Conservation (phyloP, 148 eudicot genomes). For the Mesembryanthemum crystallinum region DNA sequence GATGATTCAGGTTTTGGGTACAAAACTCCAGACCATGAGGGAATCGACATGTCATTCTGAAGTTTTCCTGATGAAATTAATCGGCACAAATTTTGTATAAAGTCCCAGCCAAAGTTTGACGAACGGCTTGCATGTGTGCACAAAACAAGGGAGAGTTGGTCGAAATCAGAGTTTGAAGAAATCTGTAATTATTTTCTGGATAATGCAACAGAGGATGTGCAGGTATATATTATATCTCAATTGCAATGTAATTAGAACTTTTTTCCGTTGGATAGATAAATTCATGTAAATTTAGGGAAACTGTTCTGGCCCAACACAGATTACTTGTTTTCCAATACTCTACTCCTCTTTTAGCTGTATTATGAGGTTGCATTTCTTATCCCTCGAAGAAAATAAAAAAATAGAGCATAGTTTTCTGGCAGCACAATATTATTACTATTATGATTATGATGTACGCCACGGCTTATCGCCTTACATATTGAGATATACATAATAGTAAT, state of each 20-base stretch:
- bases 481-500: not conserved
- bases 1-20: slow-evolving; percentile 76
- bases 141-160: slow-evolving; percentile 5
- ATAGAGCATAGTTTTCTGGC: not conserved
- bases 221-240: slow-evolving; percentile 23
- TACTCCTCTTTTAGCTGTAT: too few relatives aligned
- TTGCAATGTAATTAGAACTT: slow-evolving; percentile 24
- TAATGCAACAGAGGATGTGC: slow-evolving; percentile 7
- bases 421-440: not conserved
- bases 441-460: too few relatives aligned
- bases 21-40: slow-evolving; percentile 79
- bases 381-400: too few relatives aligned
- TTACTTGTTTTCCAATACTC: not conserved
- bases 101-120: slow-evolving; percentile 9
- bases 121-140: not conserved
- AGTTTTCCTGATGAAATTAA: not conserved
- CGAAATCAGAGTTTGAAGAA: not conserved
- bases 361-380: slow-evolving; percentile 10
- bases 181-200: slow-evolving; percentile 29
- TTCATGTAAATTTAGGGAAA: slow-evolving; percentile 12
- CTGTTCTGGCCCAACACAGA: slow-evolving; percentile 1
- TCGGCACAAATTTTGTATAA: slow-evolving; percentile 26
- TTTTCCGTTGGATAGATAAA: slow-evolving; percentile 6
- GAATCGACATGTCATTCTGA: slow-evolving; percentile 54
- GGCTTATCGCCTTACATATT: too few relatives aligned